Base-by-base conservation (phyloP, 2,329 filamentous ascomycete genomes). In the Amphichorda felina region DNA sequence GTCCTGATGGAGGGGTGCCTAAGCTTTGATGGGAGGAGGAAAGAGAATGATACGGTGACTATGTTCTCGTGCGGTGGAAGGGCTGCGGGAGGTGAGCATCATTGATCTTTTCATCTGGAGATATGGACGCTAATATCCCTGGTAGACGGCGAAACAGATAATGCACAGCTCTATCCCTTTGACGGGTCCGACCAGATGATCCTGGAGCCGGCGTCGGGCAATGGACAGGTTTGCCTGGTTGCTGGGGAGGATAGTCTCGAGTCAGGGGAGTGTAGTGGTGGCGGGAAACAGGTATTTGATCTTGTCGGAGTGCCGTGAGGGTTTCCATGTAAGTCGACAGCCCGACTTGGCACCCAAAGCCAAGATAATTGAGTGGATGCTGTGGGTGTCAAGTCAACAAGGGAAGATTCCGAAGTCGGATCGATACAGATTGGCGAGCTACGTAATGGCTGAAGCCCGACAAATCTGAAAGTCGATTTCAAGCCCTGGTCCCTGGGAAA, bases 11-110 rank as follows among this genome's bases (percentile, higher is more conserved):
- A 69, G 35, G 67, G 67, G n/a, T 72, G 68, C 38, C 53, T 72
- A 31, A 68, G 60, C 49, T 64, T 69, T 31, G 68, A 72, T 39
- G 50, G 48, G 13, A 55, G 67, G 15, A 54, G 66, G 14, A 46
- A 51, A 5, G 47, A 50, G 3, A 60, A 58, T 2, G 66, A 71
- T 36, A 66, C 60, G 2, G 66, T 71, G 18, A 66, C 50, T 5
- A 37, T 72, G 14, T 72, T 72, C 41, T 67, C 66, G 2, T 72
- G 68, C 40, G 68, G 68, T 18, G 68, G 68, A 8, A 57, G 66
- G 25, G 67, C 66, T 13, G 66, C 60, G 29, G 67, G 67, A 32
- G 47, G 61, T 59, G 48, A 54, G 54, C 51, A 9, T 8, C 24
- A 19, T 30, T 40, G 27, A 21, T 9, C 21, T 11, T 19, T 11